Evolutionary conservation across 1,284 basidiomycete genomes (phyloP), one percentile per base, ranked within the genome.

Genomic region (Mycosarcoma mackinlayi): DNA sequence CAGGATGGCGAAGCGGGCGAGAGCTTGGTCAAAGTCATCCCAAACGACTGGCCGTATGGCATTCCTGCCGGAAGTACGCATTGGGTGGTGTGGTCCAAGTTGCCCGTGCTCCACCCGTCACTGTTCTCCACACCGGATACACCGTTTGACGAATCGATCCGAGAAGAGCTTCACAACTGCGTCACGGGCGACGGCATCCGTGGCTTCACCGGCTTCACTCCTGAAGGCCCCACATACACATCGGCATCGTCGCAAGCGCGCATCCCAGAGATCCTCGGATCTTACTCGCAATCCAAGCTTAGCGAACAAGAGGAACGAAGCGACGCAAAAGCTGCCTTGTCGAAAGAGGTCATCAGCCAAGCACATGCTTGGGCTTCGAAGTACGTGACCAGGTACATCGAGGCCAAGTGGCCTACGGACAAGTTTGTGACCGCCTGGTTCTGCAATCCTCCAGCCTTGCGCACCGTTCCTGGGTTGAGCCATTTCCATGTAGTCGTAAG

Each of bases 401-500:
- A 52, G 31, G 18, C 21, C 4, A 33, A 33, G 16, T 77, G 75
- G 75, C 35, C 42, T 2, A 37, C 38, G n/a, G 39, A 57, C 2
- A 38, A 44, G 19, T 75, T 40, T 27, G 39, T 73, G 19, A 75
- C 70, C 11, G 69, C 59, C n/a, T 70, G 62, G 63, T 70, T 73
- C 45, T 77, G 67, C 48, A 76, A 77, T 28, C 78, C 76, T 25
- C 69, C 75, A 9, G 38, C 42, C 41, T 23, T 74, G 34, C 33
- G 70, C 7, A 72, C 71, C 27, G 73, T 76, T 5, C 73, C 73
- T 3, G 68, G 73, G 1, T 39, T 72, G 33, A 80, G 78, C 39
- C 70, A 70, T 24, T 73, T 75, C 37, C 53, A 66, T 85, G 95
- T 33, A 87, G 92, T 27, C 88, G 87, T 77, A 92, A 91, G 3